These are phyloP conservation scores for Fibroporia radiculosa DNA, from an alignment of 768 basidiomycete species.

Conservation along the genomic window DNA sequence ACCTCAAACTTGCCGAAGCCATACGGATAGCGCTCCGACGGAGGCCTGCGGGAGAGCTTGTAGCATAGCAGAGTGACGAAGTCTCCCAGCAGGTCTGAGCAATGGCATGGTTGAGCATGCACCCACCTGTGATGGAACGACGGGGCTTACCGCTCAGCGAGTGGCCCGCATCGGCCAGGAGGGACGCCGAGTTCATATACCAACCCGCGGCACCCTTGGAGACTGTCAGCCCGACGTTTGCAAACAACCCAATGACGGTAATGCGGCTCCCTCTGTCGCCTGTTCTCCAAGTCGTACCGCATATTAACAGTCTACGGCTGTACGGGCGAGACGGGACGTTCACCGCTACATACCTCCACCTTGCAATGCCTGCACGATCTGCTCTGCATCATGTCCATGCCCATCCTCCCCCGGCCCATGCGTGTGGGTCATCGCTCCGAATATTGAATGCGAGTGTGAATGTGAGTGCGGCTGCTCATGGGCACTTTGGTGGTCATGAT, in stretches of 20 bases:
- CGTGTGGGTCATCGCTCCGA: slow-evolving; percentile 41
- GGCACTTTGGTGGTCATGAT: slow-evolving; percentile 20
- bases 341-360: slow-evolving; percentile 47
- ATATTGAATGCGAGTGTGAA: slow-evolving; percentile 54
- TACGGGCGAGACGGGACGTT: slow-evolving; percentile 1
- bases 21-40: slow-evolving; percentile 74
- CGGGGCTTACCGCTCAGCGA: slow-evolving; percentile 69
- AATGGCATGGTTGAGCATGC: background rate
- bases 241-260: slow-evolving; percentile 75
- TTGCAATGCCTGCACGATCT: slow-evolving; percentile 59
- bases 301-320: background rate
- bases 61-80: slow-evolving; percentile 88
- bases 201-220: slow-evolving; percentile 86
- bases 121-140: background rate
- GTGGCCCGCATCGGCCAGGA: slow-evolving; percentile 93
- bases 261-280: slow-evolving; percentile 79
- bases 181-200: slow-evolving; percentile 82
- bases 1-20: slow-evolving; percentile 95
- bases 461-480: slow-evolving; percentile 42
- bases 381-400: slow-evolving; percentile 54
- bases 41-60: slow-evolving; percentile 76
- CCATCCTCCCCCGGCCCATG: slow-evolving; percentile 57
- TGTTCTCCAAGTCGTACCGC: slow-evolving; percentile 20
- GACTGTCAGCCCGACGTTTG: slow-evolving; percentile 75
- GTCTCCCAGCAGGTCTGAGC: slow-evolving; percentile 75